Base-by-base conservation (phyloP, 2,329 filamentous ascomycete genomes). In the Zopfia rhizophila region DNA sequence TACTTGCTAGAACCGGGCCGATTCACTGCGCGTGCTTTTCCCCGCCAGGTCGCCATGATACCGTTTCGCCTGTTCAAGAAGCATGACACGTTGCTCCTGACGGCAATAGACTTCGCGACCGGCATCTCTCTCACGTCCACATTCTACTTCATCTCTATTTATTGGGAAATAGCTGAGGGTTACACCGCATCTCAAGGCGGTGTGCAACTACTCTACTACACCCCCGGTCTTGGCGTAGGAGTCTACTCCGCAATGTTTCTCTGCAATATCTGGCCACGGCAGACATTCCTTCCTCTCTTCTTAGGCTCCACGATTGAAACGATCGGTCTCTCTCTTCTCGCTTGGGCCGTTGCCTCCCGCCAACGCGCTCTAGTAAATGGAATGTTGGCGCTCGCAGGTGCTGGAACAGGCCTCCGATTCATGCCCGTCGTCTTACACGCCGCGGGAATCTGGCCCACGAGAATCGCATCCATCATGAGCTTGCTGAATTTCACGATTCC, bases 101-200 rank as follows among this genome's bases (percentile, higher is more conserved):
- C 83, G 49, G 79, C 81, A 45, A 77, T 86, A 53, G 84, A 85
- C 53, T 82, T 86, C 57, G 75, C 79, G 3, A 80, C 80, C 0
- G 86, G 86, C 3, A 79, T 83, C 56, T 77, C 70, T 0, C 66
- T 77, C 53, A 79, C 78, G 62, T 74, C 79, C 10, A 81, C 85
- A 1, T 82, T 88, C 53, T 89, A 89, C 65, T 89, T 88, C 56
- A 82, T 86, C 55, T 83, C 82, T 12, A 78, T 88, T 13, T 89
- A 88, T 66, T 89, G 88, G 63, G 81, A 82, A 2, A 70, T 87
- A 12, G 85, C 88, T 0, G 72, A 83, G 66, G 77, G 75, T 5
- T 82, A 81, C 50, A 65, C 54, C 19, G 75, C 72, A 19, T 78
- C 77, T 17, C 51, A 63, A 41, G 61, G 66, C 2, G 68, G 68